Evolutionary conservation across 257 asterid species (phyloP).

Genomic region (Anisodus acutangulus): DNA sequence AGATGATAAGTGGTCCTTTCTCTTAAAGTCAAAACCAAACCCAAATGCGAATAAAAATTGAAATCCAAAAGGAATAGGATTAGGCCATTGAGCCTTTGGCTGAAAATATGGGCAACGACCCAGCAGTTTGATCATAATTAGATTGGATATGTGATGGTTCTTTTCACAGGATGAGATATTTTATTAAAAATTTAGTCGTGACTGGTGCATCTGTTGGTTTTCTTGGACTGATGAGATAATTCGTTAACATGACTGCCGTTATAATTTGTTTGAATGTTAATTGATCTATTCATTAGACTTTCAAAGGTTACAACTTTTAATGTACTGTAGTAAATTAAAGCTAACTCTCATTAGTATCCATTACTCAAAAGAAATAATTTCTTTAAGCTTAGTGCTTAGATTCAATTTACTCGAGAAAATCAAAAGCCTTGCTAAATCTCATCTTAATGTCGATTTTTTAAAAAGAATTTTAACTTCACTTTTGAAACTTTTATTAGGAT

Average conservation of each 20-base stretch:
- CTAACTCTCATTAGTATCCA: neutral
- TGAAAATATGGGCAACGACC: too few species aligned
- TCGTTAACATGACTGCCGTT: neutral
- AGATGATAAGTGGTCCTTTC: too few species aligned
- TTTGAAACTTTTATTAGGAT: neutral
- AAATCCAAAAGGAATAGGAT: too few species aligned
- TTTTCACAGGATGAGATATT: neutral
- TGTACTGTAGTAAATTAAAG: too few species aligned
- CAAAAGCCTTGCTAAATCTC: neutral
- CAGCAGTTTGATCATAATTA: too few species aligned
- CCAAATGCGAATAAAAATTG: too few species aligned
- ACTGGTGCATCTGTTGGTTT: neutral
- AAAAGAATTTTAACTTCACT: too few species aligned
- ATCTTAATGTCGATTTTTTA: too few species aligned
- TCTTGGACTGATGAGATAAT: neutral
- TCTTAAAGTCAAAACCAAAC: too few species aligned
- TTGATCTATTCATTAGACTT: neutral
- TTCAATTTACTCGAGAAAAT: neutral
- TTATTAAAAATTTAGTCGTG: neutral
- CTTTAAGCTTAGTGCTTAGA: neutral
- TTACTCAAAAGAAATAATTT: neutral
- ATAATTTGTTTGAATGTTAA: neutral
- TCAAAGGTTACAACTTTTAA: too few species aligned
- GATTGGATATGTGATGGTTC: neutral
- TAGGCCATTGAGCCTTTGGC: too few species aligned